Conservation (phyloP, 331 rosid genomes). For the Malus hybrid region DNA sequence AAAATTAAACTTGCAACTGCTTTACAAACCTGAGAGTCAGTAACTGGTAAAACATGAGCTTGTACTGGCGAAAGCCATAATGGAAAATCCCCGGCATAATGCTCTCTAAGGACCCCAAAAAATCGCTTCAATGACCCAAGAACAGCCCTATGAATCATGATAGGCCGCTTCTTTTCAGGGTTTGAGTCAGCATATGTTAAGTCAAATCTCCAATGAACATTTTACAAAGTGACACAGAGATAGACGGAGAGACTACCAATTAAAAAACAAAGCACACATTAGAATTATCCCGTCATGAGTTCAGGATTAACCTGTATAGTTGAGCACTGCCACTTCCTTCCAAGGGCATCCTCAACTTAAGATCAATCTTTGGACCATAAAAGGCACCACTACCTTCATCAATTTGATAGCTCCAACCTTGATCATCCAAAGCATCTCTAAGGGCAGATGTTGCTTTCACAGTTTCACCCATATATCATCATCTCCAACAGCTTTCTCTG, state of each 20-base stretch:
- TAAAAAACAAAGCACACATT: no score
- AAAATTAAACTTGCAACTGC: neutral
- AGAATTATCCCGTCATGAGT: neutral
- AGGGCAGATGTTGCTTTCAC: conserved; percentile 70
- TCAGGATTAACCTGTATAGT: conserved; percentile 74
- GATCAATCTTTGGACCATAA: conserved; percentile 95
- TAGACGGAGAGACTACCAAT: neutral
- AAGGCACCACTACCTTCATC: conserved; percentile 99
- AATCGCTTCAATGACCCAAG: conserved; percentile 85
- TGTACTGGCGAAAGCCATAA: conserved; percentile 46
- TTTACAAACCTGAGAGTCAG: conserved; percentile 65
- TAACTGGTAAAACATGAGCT: no score
- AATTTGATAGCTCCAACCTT: conserved; percentile 80
- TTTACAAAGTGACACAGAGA: neutral
- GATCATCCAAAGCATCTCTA: conserved; percentile 77
- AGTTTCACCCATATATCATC: conserved; percentile 60
- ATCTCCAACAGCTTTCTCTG: conserved; percentile 41
- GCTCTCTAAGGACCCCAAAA: conserved; percentile 90
- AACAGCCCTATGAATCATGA: no score
- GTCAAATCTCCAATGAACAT: neutral
- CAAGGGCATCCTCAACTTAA: conserved; percentile 96
- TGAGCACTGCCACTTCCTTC: conserved; percentile 99
- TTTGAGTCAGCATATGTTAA: no score
- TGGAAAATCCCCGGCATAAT: conserved; percentile 93
- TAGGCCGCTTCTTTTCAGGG: no score